Evolutionary conservation across 106 monocot genomes (phyloP), one percentile per base, ranked within the genome.

Genomic region (Allium sativum): DNA sequence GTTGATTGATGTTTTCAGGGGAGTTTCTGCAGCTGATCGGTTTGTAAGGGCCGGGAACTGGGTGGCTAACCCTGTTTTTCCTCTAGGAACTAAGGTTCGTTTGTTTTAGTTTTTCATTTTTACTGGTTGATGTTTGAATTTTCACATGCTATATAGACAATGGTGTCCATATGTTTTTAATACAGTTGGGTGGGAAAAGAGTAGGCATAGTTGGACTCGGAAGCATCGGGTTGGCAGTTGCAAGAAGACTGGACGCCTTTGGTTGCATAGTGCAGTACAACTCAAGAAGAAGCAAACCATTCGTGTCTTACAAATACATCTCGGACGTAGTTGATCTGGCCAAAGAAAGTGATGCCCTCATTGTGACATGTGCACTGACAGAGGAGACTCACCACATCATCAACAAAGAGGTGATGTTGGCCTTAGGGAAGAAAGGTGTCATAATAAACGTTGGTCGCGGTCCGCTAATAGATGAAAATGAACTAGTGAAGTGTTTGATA

Each of bases 161-260:
- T 31, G 5, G 31, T 31, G 31, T 31, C 31, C 31, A 31, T 31
- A 31, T 31, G 31, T n/a, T n/a, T n/a, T n/a, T n/a, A n/a, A n/a
- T 1, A 31, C 22, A 31, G 31, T 31, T 31, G 31, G 31, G 31
- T 31, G 31, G 31, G 31, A 31, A 31, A 31, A 31, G 31, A 50
- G 3, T 50, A 12, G 15, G 48, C 48, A 50, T 50, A 6, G 15
- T 50, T 2, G 48, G 48, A 11, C 59, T 85, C 10, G 90, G 90
- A 9, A 82, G 55, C 18, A 86, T 91, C 50, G 86, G 90, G 18
- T 83, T 72, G 12, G 54, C 40, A 46, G 55, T 80, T 14, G 83
- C 86, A 10, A 91, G 72, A 61, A 80, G 86, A 53, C 80, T 91
- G 3, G 78, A 83, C 13, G 80, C 80, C 8, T 86, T 91, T 55